Conservation (phyloP, 2,329 filamentous ascomycete genomes). For the Paecilomyces dactylethromorphus region DNA sequence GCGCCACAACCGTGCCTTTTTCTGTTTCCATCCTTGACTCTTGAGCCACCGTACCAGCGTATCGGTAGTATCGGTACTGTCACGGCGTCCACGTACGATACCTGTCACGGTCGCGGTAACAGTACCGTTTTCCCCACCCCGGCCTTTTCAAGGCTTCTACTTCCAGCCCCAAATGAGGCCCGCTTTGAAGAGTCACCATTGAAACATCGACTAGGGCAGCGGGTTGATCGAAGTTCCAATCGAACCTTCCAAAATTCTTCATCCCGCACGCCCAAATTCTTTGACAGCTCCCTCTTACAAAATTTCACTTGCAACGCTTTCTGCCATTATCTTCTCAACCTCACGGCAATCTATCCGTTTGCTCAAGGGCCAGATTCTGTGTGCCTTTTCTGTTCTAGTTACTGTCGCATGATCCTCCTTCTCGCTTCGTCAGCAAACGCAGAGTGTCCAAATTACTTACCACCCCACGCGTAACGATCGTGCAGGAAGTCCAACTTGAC, state of each 20-base stretch:
- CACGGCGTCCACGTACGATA: not conserved
- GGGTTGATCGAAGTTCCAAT: not conserved
- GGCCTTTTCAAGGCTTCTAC: not conserved
- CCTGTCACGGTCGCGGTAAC: not conserved
- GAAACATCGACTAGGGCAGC: not conserved
- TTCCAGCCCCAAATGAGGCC: not conserved
- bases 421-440: not conserved
- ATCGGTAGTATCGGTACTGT: not conserved
- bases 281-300: not conserved
- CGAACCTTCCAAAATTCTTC: not conserved
- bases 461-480: conserved; percentile 1
- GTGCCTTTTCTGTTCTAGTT: not conserved
- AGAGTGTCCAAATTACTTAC: not conserved
- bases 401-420: not conserved
- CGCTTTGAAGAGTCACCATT: conserved; percentile 1
- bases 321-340: not conserved
- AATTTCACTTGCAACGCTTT: not conserved
- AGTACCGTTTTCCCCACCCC: not conserved
- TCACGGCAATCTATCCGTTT: not conserved
- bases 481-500: conserved; percentile 1
- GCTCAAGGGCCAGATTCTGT: not conserved
- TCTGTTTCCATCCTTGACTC: not conserved
- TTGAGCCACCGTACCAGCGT: not conserved
- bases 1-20: not conserved
- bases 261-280: not conserved